phyloP scores from a whole-genome alignment of 1,284 basidiomycete species.

The Crepidotus sp. region DNA sequence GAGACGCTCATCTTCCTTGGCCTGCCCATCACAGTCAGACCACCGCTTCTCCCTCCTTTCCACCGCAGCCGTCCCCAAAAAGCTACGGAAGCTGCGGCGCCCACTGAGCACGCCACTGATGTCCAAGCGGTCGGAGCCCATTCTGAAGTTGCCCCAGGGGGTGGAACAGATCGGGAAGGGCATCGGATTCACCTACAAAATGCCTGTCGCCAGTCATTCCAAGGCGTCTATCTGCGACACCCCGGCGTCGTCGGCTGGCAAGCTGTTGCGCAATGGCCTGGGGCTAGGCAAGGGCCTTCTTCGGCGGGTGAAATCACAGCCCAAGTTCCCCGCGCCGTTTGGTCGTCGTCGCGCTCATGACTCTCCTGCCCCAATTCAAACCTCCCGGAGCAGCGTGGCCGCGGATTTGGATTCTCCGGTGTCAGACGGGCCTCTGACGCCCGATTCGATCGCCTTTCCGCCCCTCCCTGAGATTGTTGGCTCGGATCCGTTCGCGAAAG shows the following conservation, averaged over 20 bases:
- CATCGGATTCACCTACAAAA: slow-evolving; percentile 42
- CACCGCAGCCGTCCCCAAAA: slow-evolving; percentile 31
- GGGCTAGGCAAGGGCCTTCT: slow-evolving; percentile 11
- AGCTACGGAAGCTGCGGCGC: slow-evolving; percentile 31
- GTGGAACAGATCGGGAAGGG: slow-evolving; percentile 45
- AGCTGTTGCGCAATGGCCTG: slow-evolving; percentile 10
- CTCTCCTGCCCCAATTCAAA: slow-evolving; percentile 12
- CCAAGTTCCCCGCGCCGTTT: slow-evolving; percentile 5
- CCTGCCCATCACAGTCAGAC: slow-evolving; percentile 23
- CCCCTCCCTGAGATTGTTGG: slow-evolving; percentile 13
- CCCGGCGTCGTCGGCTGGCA: slow-evolving; percentile 13
- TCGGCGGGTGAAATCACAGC: slow-evolving; percentile 9
- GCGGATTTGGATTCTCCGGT: slow-evolving; percentile 9
- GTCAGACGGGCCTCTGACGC: slow-evolving; percentile 16
- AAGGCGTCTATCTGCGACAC: slow-evolving; percentile 30
- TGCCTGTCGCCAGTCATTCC: slow-evolving; percentile 26
- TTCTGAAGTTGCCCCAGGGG: slow-evolving; percentile 34
- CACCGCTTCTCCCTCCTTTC: slow-evolving; percentile 25
- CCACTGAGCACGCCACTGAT: slow-evolving; percentile 22
- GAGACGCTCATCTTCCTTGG: slow-evolving; percentile 26
- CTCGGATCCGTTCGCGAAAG: slow-evolving; percentile 18
- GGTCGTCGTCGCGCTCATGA: slow-evolving; percentile 2
- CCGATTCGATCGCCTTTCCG: slow-evolving; percentile 15
- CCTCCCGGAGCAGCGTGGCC: neutral
- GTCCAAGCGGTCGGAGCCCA: slow-evolving; percentile 18